Evolutionary conservation across 78 protist genomes (phyloP).

Genomic region (Polysphondylium violaceum): DNA sequence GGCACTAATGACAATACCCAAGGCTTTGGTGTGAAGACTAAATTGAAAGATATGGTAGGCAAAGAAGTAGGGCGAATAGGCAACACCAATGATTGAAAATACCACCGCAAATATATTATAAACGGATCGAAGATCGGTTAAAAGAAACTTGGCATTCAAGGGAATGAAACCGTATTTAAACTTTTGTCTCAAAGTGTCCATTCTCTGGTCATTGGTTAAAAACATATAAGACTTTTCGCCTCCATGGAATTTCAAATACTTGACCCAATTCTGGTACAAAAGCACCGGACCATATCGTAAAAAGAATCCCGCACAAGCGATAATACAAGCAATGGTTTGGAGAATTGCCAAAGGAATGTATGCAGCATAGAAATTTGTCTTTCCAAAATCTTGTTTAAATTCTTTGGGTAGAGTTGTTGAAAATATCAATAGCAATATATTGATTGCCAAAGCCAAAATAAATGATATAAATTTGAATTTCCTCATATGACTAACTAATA

Average conservation of each 20-base stretch:
- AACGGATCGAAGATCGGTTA: conserved; percentile 29
- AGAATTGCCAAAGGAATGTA: conserved; percentile 28
- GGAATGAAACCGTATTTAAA: conserved; percentile 31
- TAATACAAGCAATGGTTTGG: conserved; percentile 48
- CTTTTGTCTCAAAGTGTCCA: conserved; percentile 17
- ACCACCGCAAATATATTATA: conserved; percentile 41
- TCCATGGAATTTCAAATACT: conserved; percentile 30
- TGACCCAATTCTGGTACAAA: conserved; percentile 47
- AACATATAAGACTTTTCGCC: conserved; percentile 34
- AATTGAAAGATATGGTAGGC: conserved; percentile 67
- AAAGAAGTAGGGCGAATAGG: conserved; percentile 31
- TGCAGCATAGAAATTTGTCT: neutral
- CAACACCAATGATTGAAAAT: conserved; percentile 39
- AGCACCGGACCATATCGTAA: conserved; percentile 33
- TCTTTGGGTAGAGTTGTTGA: neutral
- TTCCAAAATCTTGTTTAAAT: conserved; percentile 25
- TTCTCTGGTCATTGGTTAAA: conserved; percentile 35
- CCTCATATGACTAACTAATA: conserved; percentile 11
- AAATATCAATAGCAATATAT: conserved; percentile 45
- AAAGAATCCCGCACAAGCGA: conserved; percentile 32
- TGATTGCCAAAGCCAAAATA: conserved; percentile 48
- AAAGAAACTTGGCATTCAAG: conserved; percentile 10
- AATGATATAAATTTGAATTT: conserved; percentile 50
- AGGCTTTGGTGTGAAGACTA: conserved; percentile 49
- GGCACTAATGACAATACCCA: conserved; percentile 55